Conservation (phyloP, 495 filamentous ascomycete genomes). For the Penicillium cosmopolitanum region DNA sequence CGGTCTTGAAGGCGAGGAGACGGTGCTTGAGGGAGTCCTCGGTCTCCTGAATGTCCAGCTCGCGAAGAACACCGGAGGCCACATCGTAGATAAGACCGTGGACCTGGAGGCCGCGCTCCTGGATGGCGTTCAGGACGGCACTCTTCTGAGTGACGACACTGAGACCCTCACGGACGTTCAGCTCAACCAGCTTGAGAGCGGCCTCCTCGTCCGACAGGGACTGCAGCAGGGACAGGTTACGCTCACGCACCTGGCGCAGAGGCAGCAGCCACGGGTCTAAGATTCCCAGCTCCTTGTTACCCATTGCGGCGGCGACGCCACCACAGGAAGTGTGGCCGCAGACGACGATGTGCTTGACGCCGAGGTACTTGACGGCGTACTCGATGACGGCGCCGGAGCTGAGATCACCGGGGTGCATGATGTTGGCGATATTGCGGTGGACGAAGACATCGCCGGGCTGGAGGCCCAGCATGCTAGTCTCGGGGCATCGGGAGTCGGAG, state of each 20-base stretch:
- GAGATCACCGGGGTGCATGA: slow-evolving; percentile 77
- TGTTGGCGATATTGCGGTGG: slow-evolving; percentile 94
- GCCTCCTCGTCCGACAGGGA: slow-evolving; percentile 55
- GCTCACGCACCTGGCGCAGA: slow-evolving; percentile 64
- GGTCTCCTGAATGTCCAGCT: slow-evolving; percentile 54
- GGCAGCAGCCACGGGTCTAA: slow-evolving; percentile 83
- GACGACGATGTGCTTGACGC: slow-evolving; percentile 81
- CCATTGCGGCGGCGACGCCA: slow-evolving; percentile 71
- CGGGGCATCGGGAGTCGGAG: slow-evolving; percentile 86
- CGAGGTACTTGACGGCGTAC: slow-evolving; percentile 74
- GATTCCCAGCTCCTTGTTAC: slow-evolving; percentile 70
- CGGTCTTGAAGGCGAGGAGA: slow-evolving; percentile 46
- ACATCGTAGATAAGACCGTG: slow-evolving; percentile 75
- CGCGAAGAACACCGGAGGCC: slow-evolving; percentile 58
- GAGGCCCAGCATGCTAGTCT: slow-evolving; percentile 80
- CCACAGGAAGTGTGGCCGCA: slow-evolving; percentile 86
- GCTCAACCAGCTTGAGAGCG: slow-evolving; percentile 61
- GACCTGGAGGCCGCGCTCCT: slow-evolving; percentile 70
- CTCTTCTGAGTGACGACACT: slow-evolving; percentile 63
- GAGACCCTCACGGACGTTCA: slow-evolving; percentile 71
- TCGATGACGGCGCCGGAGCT: slow-evolving; percentile 79
- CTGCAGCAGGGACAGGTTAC: slow-evolving; percentile 42
- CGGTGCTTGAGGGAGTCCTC: slow-evolving; percentile 43
- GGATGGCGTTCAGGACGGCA: slow-evolving; percentile 65
- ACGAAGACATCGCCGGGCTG: slow-evolving; percentile 90